Evolutionary conservation across 345 rosid species (phyloP).

Genomic region (Angophora floribunda): DNA sequence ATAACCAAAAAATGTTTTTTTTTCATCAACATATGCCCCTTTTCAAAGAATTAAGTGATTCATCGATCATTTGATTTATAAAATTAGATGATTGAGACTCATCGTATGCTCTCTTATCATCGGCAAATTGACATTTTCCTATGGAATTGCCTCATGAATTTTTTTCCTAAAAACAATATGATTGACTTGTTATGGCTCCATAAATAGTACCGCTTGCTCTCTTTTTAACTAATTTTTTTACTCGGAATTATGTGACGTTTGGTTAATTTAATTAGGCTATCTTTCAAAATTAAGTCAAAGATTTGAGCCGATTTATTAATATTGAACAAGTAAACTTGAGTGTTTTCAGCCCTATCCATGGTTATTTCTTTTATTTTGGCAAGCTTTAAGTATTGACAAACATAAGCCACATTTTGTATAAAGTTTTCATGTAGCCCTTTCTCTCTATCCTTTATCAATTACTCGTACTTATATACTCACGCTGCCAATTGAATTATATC

Average conservation of each 20-base stretch:
- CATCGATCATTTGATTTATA: no score
- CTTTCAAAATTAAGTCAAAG: neutral
- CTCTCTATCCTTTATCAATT: neutral
- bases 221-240: no score
- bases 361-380: neutral
- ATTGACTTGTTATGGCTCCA: neutral
- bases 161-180: neutral
- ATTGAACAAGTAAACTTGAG: no score
- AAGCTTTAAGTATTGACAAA: neutral
- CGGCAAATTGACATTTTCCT: neutral
- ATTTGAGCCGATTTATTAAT: no score
- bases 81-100: neutral
- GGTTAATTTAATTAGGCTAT: neutral
- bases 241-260: neutral
- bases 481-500: neutral
- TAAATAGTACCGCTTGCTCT: neutral
- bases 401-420: neutral
- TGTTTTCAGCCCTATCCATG: neutral
- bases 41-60: neutral
- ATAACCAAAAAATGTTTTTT: no score
- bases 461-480: neutral
- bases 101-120: neutral
- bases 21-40: neutral
- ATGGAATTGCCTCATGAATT: neutral
- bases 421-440: neutral